Evolutionary conservation across 768 basidiomycete genomes (phyloP).

Genomic region (Kwoniella sp.): DNA sequence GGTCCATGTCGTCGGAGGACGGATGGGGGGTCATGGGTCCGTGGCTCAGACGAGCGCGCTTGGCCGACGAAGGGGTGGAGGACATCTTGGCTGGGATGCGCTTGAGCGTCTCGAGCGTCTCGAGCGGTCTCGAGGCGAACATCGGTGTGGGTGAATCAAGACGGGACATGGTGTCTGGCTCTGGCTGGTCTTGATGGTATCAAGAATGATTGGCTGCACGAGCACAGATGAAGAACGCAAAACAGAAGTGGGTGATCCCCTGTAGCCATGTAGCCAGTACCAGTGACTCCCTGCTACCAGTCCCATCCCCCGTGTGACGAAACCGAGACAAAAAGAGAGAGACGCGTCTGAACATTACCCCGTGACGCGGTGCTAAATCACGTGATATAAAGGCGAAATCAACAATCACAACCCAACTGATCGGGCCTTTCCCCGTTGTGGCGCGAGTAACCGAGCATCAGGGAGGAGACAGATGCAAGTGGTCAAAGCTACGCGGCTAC

Average conservation of each 20-base stretch:
- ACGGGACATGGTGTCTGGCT: not conserved
- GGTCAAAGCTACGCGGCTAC: not conserved
- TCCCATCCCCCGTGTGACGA: not conserved
- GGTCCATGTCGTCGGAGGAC: constrained; percentile 8
- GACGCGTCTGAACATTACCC: constrained; percentile 11
- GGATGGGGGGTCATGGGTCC: constrained; percentile 13
- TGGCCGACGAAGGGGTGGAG: constrained; percentile 1
- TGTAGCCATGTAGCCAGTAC: too few species aligned
- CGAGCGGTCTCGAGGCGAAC: not conserved
- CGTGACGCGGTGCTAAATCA: not conserved
- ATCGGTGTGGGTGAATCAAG: not conserved
- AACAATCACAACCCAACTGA: too few species aligned
- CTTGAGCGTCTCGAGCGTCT: constrained; percentile 8
- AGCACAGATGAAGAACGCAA: not conserved
- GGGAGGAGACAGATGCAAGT: too few species aligned
- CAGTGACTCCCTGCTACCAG: too few species aligned
- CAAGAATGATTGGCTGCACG: not conserved
- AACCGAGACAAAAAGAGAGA: not conserved
- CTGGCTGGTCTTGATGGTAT: not conserved
- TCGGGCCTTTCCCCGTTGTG: too few species aligned
- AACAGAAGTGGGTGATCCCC: not conserved
- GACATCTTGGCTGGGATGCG: constrained; percentile 8
- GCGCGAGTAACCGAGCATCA: too few species aligned
- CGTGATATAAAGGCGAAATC: not conserved
- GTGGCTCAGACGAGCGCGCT: constrained; percentile 1